phyloP scores from a whole-genome alignment of 345 rosid species.

The Erodium maritimum region DNA sequence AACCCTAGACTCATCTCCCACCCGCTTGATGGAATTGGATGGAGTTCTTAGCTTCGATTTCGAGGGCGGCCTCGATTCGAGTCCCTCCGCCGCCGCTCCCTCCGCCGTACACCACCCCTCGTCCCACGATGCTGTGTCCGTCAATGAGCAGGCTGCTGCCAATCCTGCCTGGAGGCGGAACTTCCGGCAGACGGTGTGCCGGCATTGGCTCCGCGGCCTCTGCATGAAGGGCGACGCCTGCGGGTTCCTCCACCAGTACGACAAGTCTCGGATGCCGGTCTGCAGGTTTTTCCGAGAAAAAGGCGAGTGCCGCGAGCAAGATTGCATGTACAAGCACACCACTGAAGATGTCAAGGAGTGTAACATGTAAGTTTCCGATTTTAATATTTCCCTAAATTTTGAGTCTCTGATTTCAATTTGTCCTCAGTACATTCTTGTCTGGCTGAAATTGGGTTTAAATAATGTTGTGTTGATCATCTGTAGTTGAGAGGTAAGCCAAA shows the following conservation, averaged over 20 bases:
- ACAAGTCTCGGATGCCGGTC: conserved; percentile 95
- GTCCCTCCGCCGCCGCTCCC: conserved; percentile 22
- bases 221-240: conserved; percentile 99
- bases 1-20: too few species aligned
- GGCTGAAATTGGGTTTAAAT: background rate
- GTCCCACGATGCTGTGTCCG: conserved; percentile 4
- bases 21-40: conserved; percentile 44
- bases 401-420: too few species aligned
- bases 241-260: conserved; percentile 95
- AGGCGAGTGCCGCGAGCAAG: conserved; percentile 98
- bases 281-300: conserved; percentile 74
- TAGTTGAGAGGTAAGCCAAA: background rate
- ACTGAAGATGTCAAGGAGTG: conserved; percentile 97
- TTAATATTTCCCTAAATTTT: background rate
- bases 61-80: conserved; percentile 88
- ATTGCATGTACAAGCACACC: conserved; percentile 93
- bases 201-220: conserved; percentile 96
- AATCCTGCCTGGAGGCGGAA: conserved; percentile 50
- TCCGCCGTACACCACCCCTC: conserved; percentile 16
- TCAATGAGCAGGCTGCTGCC: conserved; percentile 11
- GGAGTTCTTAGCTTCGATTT: conserved; percentile 93
- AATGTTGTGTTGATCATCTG: background rate
- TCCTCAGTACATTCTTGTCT: background rate
- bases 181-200: conserved; percentile 94
- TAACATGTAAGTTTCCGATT: conserved; percentile 52